A percentile compares a stretch with the other conserved stretches of the same genome.
phyloP scores from a whole-genome alignment of 441 rosid species.

The Euphorbia corollata region DNA sequence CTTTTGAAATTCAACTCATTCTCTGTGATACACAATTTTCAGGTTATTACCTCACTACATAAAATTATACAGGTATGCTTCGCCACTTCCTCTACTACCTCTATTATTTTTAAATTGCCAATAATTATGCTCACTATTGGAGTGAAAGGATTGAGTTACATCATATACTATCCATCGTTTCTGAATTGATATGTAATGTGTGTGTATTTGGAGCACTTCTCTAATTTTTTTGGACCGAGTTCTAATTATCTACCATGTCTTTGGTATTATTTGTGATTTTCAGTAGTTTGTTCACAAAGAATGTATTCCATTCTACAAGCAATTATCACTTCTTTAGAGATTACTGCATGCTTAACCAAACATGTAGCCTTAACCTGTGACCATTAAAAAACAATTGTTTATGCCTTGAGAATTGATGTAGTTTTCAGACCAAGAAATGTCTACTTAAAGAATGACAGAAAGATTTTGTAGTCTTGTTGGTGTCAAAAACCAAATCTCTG shows the following conservation, averaged over 20 bases:
- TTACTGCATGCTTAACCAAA: background rate
- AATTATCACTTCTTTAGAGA: background rate
- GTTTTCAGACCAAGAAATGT: background rate
- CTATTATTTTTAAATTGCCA: background rate
- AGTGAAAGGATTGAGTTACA: background rate
- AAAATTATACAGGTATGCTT: slow-evolving; percentile 40
- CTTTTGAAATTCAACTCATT: slow-evolving; percentile 5
- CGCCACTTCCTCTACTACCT: too few relatives aligned
- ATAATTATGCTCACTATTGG: slow-evolving; percentile 3
- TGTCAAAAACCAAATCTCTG: background rate
- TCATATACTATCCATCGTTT: too few relatives aligned
- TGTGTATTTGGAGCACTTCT: background rate
- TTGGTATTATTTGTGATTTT: background rate
- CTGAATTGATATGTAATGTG: background rate
- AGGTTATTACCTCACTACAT: slow-evolving; percentile 57
- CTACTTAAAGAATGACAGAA: background rate
- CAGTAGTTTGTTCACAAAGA: background rate
- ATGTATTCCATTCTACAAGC: background rate
- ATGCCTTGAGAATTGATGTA: background rate
- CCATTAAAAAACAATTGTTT: background rate
- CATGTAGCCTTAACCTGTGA: background rate
- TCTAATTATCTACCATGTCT: background rate
- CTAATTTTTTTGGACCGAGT: background rate
- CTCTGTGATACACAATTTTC: slow-evolving; percentile 19
- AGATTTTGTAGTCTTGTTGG: background rate